Conservation (phyloP, 805 yeast genomes). For the Ogataea sp. region DNA sequence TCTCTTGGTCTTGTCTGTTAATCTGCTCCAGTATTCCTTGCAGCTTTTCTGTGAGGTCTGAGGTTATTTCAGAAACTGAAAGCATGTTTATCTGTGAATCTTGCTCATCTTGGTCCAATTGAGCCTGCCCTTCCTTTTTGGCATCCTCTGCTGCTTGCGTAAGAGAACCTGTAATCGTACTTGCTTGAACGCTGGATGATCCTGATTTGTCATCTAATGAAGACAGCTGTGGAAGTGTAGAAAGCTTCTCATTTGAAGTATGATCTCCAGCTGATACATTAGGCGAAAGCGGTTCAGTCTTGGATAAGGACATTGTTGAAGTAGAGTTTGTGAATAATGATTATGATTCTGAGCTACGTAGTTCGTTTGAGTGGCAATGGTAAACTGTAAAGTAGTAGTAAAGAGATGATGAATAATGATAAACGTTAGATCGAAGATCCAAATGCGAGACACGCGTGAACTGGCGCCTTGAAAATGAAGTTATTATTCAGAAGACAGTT, state of each 20-base stretch:
- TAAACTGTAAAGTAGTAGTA: too few species aligned
- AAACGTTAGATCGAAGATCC: too few species aligned
- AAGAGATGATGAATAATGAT: too few species aligned
- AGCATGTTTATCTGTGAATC: constrained; percentile 1
- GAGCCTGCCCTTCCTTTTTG: too few species aligned
- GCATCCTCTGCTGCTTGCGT: not conserved
- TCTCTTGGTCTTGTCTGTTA: constrained; percentile 14
- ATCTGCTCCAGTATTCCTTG: constrained; percentile 14
- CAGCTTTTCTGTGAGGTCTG: constrained; percentile 13
- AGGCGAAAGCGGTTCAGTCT: not conserved
- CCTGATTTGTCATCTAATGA: not conserved
- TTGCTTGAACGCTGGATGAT: not conserved
- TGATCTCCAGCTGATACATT: not conserved
- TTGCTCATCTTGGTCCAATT: not conserved
- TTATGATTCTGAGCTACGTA: too few species aligned
- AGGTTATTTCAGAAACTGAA: constrained; percentile 18
- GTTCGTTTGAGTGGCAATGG: too few species aligned
- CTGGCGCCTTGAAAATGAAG: too few species aligned
- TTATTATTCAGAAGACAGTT: too few species aligned
- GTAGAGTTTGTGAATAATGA: not conserved
- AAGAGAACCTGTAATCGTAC: not conserved
- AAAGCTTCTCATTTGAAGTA: not conserved
- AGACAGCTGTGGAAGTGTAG: not conserved
- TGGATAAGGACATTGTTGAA: not conserved
- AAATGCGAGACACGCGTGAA: too few species aligned